phyloP scores from a whole-genome alignment of 257 asterid genomes.

The Rubia yunnanensis region DNA sequence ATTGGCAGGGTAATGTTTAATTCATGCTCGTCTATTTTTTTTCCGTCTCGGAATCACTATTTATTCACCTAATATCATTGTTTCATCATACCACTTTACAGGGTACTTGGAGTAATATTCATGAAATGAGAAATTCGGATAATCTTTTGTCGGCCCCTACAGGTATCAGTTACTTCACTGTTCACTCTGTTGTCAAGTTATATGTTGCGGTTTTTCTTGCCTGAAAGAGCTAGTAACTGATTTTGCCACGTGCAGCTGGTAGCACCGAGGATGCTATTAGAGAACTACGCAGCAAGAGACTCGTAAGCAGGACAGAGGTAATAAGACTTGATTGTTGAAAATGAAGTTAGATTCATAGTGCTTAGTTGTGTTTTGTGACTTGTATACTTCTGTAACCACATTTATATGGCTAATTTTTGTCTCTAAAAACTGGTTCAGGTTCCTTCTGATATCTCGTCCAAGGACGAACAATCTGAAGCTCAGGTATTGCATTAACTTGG shows the following conservation, averaged over 20 bases:
- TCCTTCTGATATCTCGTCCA: constrained; percentile 65
- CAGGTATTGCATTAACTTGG: constrained; percentile 34
- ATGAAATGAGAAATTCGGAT: constrained; percentile 47
- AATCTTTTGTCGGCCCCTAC: constrained; percentile 34
- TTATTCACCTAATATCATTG: background rate
- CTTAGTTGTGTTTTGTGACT: background rate
- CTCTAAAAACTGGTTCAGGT: constrained; percentile 37
- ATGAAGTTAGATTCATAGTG: background rate
- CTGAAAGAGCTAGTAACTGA: constrained; percentile 1
- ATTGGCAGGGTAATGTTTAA: constrained; percentile 43
- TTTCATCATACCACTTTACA: constrained; percentile 17
- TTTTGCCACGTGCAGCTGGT: constrained; percentile 38
- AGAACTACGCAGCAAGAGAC: constrained; percentile 70
- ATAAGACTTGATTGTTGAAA: background rate
- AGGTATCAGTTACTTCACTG: constrained; percentile 24
- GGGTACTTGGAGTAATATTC: constrained; percentile 59
- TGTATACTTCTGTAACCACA: background rate
- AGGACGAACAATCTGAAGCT: constrained; percentile 40
- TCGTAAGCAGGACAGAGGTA: constrained; percentile 80
- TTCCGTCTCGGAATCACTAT: background rate
- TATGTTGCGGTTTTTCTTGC: constrained; percentile 3
- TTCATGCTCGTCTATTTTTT: constrained; percentile 4
- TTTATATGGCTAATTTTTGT: constrained; percentile 9
- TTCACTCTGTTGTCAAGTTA: constrained; percentile 7
- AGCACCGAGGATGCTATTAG: constrained; percentile 76